Evolutionary conservation across 208 protist species (phyloP).

Genomic region (Leishmania gerbilli): DNA sequence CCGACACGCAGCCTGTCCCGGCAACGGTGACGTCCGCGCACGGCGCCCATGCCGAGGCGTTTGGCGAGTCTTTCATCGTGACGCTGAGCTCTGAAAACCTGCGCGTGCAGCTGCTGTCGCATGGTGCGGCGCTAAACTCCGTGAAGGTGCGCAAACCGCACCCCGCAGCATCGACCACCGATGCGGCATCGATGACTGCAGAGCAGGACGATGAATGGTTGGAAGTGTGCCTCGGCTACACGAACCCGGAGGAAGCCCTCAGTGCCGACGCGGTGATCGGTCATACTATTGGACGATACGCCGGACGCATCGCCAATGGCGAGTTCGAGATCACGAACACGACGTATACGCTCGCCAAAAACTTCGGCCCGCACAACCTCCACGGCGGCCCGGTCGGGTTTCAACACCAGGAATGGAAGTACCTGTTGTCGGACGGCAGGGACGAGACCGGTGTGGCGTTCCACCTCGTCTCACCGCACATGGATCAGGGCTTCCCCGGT

Average conservation of each 20-base stretch:
- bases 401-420: slow-evolving; percentile 68
- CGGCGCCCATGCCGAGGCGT: slow-evolving; percentile 46
- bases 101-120: slow-evolving; percentile 66
- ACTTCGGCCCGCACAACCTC: slow-evolving; percentile 63
- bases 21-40: slow-evolving; percentile 11
- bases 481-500: slow-evolving; percentile 83
- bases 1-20: slow-evolving; percentile 4
- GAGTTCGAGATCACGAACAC: slow-evolving; percentile 49
- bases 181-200: background rate
- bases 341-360: slow-evolving; percentile 64
- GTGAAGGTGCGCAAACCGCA: slow-evolving; percentile 59
- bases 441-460: slow-evolving; percentile 75
- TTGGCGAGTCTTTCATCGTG: slow-evolving; percentile 61
- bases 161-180: background rate
- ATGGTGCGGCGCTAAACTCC: slow-evolving; percentile 64
- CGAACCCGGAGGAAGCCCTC: slow-evolving; percentile 40
- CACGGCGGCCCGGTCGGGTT: slow-evolving; percentile 75
- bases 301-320: slow-evolving; percentile 66
- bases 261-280: slow-evolving; percentile 23
- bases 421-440: slow-evolving; percentile 66
- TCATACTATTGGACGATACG: slow-evolving; percentile 55
- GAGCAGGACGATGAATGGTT: slow-evolving; percentile 38
- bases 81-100: slow-evolving; percentile 48
- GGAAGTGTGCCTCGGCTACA: slow-evolving; percentile 61
- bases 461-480: slow-evolving; percentile 66